Evolutionary conservation across 1,284 basidiomycete genomes (phyloP).

Genomic region (Tetrapyrgos nigripes): DNA sequence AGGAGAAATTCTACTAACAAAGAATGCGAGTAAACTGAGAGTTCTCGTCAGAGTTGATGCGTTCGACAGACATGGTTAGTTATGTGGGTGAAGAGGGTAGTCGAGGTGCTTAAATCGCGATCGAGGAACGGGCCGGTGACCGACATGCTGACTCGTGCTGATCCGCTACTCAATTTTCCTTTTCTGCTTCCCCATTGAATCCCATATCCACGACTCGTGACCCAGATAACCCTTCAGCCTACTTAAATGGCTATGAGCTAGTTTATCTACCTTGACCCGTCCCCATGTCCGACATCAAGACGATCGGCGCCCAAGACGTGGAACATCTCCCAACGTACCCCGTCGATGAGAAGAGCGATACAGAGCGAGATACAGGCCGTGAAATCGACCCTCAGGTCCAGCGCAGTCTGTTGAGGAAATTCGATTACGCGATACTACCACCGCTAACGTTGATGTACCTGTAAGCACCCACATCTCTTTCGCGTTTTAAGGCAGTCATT

Average conservation of each 20-base stretch:
- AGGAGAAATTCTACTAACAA: slow-evolving; percentile 40
- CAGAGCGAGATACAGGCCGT: background rate
- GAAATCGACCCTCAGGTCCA: slow-evolving; percentile 21
- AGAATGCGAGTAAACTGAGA: slow-evolving; percentile 51
- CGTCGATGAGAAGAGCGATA: slow-evolving; percentile 1
- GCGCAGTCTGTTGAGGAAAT: slow-evolving; percentile 41
- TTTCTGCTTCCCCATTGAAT: background rate
- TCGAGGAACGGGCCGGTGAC: slow-evolving; percentile 1
- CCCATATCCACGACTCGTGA: background rate
- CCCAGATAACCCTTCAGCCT: background rate
- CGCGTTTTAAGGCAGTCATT: too few species aligned
- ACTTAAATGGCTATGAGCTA: background rate
- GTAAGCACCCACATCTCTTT: slow-evolving; percentile 20
- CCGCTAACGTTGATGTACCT: slow-evolving; percentile 53
- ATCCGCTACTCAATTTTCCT: too few species aligned
- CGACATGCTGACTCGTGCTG: too few species aligned
- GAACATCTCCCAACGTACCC: slow-evolving; percentile 5
- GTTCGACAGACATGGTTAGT: slow-evolving; percentile 51
- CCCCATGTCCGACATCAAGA: slow-evolving; percentile 7
- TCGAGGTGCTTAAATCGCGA: background rate
- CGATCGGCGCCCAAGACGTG: background rate
- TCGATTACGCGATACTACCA: slow-evolving; percentile 45
- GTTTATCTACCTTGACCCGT: background rate
- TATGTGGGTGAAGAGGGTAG: background rate
- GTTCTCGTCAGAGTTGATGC: slow-evolving; percentile 55